These are phyloP conservation scores for Tuber brumale DNA, from an alignment of 495 filamentous ascomycete species.

Conservation along the genomic window DNA sequence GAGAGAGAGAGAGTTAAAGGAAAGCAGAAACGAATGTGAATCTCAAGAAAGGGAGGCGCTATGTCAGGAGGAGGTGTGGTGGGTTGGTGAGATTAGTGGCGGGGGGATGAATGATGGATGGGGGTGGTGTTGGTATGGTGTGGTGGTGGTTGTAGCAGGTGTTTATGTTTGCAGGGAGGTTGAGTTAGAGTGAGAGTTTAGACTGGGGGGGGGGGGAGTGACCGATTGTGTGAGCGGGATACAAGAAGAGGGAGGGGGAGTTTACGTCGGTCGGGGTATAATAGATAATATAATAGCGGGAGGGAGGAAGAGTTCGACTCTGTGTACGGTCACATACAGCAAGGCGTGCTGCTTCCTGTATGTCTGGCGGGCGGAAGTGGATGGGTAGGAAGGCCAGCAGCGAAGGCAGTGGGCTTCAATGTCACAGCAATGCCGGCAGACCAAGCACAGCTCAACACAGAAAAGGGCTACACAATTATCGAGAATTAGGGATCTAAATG, in stretches of 20 bases:
- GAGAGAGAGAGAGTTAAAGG: constrained; percentile 9
- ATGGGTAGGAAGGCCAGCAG: neutral
- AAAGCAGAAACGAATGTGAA: constrained; percentile 2
- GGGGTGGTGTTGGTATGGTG: constrained; percentile 10
- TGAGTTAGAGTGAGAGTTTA: constrained; percentile 19
- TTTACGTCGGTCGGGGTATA: neutral
- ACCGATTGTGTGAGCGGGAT: constrained; percentile 3
- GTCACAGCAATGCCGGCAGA: neutral
- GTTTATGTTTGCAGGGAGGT: constrained; percentile 6
- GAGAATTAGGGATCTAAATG: neutral
- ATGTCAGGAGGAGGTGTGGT: neutral
- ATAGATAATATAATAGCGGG: constrained; percentile 1
- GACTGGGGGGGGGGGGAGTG: constrained; percentile 13
- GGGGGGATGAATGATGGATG: constrained; percentile 5
- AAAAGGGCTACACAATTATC: neutral
- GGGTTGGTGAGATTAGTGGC: neutral
- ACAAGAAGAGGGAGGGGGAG: neutral
- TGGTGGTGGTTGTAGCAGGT: constrained; percentile 11
- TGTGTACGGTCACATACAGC: neutral
- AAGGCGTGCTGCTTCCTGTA: neutral
- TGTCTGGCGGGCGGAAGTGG: constrained; percentile 1
- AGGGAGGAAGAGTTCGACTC: constrained; percentile 9
- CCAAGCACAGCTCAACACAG: neutral
- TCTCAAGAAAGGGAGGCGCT: constrained; percentile 1
- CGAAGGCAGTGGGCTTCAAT: neutral